A percentile compares a stretch with the other conserved stretches of the same genome.
Evolutionary conservation across 2,329 filamentous ascomycete genomes (phyloP).

Genomic region (Aspergillus pseudotamarii): DNA sequence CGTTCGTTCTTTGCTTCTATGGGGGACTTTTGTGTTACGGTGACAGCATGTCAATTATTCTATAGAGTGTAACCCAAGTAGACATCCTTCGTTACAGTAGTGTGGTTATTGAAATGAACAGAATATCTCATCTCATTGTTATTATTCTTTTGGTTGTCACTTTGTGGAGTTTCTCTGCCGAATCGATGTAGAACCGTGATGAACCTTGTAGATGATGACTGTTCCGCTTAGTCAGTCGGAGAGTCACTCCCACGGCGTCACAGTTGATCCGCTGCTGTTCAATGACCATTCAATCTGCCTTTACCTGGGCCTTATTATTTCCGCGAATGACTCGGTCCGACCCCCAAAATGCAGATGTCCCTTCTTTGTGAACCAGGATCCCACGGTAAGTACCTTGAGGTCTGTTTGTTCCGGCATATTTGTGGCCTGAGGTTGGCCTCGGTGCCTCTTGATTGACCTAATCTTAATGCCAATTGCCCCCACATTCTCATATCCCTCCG

Average conservation of each 20-base stretch:
- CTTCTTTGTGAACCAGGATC: conserved; percentile 22
- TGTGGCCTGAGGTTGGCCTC: conserved; percentile 2
- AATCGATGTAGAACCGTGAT: background rate
- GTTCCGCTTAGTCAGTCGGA: conserved; percentile 22
- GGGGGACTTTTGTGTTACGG: conserved; percentile 8
- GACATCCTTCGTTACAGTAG: conserved; percentile 1
- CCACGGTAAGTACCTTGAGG: conserved; percentile 20
- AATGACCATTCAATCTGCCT: conserved; percentile 11
- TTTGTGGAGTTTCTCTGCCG: background rate
- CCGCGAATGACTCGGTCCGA: conserved; percentile 9
- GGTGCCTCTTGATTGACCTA: conserved; percentile 15
- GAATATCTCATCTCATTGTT: background rate
- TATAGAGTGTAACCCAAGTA: conserved; percentile 11
- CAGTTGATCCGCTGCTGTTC: conserved; percentile 25
- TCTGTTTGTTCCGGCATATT: conserved; percentile 4
- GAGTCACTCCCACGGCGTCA: conserved; percentile 17
- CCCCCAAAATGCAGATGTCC: conserved; percentile 28
- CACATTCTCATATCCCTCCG: conserved; percentile 35
- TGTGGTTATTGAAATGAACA: background rate
- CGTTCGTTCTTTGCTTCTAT: conserved; percentile 9
- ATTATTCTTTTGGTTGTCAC: background rate
- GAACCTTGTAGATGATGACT: background rate
- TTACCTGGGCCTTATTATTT: conserved; percentile 9
- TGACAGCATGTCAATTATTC: conserved; percentile 4
- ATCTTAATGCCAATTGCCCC: conserved; percentile 25